Conservation (phyloP, 1,139 yeast genomes). For the Candida glucosophila region DNA sequence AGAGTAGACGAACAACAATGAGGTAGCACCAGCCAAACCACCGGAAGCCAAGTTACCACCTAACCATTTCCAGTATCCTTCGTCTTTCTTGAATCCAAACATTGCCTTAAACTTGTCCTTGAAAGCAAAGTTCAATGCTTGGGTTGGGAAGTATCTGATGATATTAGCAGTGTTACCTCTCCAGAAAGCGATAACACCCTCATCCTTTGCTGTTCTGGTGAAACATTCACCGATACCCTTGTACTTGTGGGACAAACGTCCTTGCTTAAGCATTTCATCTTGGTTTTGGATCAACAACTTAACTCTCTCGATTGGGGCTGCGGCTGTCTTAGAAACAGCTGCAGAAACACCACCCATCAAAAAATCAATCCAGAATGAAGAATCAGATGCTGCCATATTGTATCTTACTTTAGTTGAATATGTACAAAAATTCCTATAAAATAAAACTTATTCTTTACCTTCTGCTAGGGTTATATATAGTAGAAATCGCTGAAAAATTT, state of each 20-base stretch:
- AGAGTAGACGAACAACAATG: constrained; percentile 46
- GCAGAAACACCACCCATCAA: constrained; percentile 52
- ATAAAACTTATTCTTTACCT: too few species aligned
- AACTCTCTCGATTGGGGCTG: constrained; percentile 50
- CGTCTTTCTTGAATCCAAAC: constrained; percentile 47
- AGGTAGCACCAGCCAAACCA: constrained; percentile 50
- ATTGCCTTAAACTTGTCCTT: constrained; percentile 43
- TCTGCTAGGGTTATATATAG: too few species aligned
- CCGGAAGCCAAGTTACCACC: constrained; percentile 51
- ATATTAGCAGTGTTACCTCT: constrained; percentile 52
- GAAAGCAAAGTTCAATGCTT: constrained; percentile 47
- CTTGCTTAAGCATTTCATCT: constrained; percentile 48
- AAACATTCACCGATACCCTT: constrained; percentile 43
- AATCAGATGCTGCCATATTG: too few species aligned
- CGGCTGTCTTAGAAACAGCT: constrained; percentile 48
- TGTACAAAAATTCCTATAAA: too few species aligned
- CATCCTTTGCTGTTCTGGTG: constrained; percentile 46
- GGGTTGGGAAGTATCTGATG: constrained; percentile 50
- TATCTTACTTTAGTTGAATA: too few species aligned
- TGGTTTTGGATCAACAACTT: constrained; percentile 46
- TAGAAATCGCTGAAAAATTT: too few species aligned
- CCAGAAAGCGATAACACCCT: constrained; percentile 45
- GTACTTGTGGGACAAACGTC: constrained; percentile 43
- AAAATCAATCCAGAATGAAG: constrained; percentile 30
- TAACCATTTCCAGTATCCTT: constrained; percentile 42